phyloP scores from a whole-genome alignment of 768 basidiomycete genomes.

The Mrakia gelida region DNA sequence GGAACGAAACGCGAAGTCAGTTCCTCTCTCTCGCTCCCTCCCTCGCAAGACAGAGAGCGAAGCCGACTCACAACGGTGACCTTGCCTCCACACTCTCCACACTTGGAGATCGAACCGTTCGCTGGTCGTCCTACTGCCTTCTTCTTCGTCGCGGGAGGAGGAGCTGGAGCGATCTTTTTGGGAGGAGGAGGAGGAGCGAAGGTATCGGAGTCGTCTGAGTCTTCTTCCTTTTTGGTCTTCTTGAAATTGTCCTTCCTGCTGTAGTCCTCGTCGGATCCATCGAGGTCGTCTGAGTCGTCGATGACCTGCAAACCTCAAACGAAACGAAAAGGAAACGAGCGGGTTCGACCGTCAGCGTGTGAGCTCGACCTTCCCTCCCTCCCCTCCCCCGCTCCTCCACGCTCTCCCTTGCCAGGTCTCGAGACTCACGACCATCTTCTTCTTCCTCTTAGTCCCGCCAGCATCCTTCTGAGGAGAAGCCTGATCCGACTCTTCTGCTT shows the following conservation, averaged over 20 bases:
- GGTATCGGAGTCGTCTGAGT: background rate
- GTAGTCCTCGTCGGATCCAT: background rate
- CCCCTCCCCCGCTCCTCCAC: background rate
- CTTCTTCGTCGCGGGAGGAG: background rate
- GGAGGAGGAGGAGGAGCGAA: background rate
- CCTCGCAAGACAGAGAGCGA: background rate
- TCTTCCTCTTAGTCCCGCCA: background rate
- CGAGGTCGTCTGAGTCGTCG: slow-evolving; percentile 29
- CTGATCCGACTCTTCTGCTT: background rate
- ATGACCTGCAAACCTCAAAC: background rate
- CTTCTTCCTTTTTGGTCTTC: background rate
- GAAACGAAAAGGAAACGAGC: background rate
- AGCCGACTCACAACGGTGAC: slow-evolving; percentile 75
- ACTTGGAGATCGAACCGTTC: slow-evolving; percentile 72
- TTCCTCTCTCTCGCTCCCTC: background rate
- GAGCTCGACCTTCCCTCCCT: background rate
- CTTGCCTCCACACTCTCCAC: slow-evolving; percentile 73
- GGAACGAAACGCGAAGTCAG: background rate
- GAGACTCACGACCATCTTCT: background rate
- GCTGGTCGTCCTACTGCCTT: slow-evolving; percentile 1
- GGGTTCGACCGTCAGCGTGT: background rate
- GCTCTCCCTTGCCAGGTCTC: too few species aligned
- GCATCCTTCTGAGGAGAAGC: background rate
- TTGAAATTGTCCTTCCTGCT: too few species aligned
- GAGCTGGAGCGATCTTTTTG: slow-evolving; percentile 12